Percentiles rank a stretch among this genome's conserved stretches.
phyloP scores from a whole-genome alignment of 2,329 filamentous ascomycete species.

The Ophiobolus disseminans region DNA sequence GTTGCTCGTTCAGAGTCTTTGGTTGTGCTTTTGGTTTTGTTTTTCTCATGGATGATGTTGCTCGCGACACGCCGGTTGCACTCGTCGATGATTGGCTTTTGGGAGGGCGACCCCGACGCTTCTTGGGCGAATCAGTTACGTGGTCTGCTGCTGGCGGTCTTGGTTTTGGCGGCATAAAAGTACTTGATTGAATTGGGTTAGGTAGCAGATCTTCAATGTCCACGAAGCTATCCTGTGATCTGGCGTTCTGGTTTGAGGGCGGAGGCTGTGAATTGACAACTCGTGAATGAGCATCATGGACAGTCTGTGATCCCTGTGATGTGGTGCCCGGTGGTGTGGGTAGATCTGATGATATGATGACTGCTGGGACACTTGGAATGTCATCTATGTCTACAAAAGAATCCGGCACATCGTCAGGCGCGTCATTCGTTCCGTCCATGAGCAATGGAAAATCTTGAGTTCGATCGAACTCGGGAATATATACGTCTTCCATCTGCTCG shows the following conservation, averaged over 20 bases:
- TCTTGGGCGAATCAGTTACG: constrained; percentile 21
- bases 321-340: constrained; percentile 20
- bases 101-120: constrained; percentile 26
- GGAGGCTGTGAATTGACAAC: constrained; percentile 28
- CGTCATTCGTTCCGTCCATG: constrained; percentile 25
- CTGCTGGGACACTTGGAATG: constrained; percentile 10
- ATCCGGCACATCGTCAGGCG: constrained; percentile 1
- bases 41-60: constrained; percentile 3
- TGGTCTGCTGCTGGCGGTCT: constrained; percentile 6
- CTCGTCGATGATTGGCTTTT: constrained; percentile 23
- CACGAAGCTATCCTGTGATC: constrained; percentile 25
- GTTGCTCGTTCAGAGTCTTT: not conserved
- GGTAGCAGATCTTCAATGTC: constrained; percentile 38
- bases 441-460: constrained; percentile 40
- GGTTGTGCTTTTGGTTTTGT: constrained; percentile 1
- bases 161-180: constrained; percentile 2
- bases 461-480: constrained; percentile 40
- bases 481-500: constrained; percentile 32
- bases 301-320: not conserved
- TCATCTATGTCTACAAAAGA: constrained; percentile 32
- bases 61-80: constrained; percentile 6
- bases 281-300: constrained; percentile 14
- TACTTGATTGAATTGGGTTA: constrained; percentile 11
- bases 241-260: constrained; percentile 36
- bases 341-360: constrained; percentile 32